phyloP scores from a whole-genome alignment of 2,329 filamentous ascomycete genomes.

The Onygenales sp. region DNA sequence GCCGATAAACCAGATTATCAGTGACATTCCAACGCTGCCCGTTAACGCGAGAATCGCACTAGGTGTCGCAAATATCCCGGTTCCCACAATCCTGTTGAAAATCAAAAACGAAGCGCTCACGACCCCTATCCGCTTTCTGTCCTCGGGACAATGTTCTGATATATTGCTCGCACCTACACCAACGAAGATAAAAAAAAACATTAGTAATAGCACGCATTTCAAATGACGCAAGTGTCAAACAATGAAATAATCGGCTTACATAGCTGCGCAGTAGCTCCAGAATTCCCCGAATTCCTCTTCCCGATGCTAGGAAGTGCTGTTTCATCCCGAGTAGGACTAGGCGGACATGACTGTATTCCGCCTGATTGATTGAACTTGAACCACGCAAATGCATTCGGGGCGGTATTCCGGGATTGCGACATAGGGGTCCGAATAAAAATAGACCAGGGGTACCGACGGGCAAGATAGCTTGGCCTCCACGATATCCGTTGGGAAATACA shows the following conservation, averaged over 20 bases:
- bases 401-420: not conserved
- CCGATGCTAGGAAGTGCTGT: not conserved
- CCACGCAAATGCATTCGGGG: not conserved
- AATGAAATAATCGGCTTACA: not conserved
- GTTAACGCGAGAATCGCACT: slow-evolving; percentile 35
- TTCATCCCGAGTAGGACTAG: not conserved
- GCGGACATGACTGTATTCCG: not conserved
- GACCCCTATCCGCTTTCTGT: slow-evolving; percentile 31
- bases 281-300: not conserved
- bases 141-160: slow-evolving; percentile 25
- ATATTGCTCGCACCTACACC: not conserved
- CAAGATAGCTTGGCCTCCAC: not conserved
- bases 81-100: slow-evolving; percentile 41
- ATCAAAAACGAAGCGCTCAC: slow-evolving; percentile 37
- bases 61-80: slow-evolving; percentile 42
- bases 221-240: not conserved
- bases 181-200: not conserved
- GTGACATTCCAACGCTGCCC: slow-evolving; percentile 36
- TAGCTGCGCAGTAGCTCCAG: not conserved
- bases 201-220: not conserved
- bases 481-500: too few relatives aligned
- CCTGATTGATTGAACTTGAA: slow-evolving; percentile 4
- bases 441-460: not conserved
- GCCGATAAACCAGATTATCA: slow-evolving; percentile 42
- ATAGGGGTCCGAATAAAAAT: not conserved